A percentile compares a stretch with the other conserved stretches of the same genome.
Evolutionary conservation across 768 basidiomycete species (phyloP).

Genomic region (Crassisporium funariophilum): DNA sequence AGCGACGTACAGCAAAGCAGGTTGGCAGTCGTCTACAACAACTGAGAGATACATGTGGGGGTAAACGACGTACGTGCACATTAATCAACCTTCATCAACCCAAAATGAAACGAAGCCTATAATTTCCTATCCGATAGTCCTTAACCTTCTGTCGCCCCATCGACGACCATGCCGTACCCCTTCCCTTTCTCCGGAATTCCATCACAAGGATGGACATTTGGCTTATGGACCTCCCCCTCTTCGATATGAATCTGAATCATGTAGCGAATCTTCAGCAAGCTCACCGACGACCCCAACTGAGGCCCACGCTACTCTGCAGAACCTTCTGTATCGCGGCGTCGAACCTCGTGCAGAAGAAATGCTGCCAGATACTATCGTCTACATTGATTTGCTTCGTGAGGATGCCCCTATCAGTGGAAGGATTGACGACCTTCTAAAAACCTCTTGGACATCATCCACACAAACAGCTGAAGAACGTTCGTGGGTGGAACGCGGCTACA

Average conservation of each 20-base stretch:
- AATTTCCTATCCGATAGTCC: slow-evolving; percentile 33
- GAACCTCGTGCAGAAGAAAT: slow-evolving; percentile 27
- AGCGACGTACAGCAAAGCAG: slow-evolving; percentile 73
- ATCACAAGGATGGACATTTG: slow-evolving; percentile 23
- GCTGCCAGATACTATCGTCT: slow-evolving; percentile 39
- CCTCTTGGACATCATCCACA: slow-evolving; percentile 13
- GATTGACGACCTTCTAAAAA: slow-evolving; percentile 9
- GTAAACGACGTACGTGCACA: slow-evolving; percentile 61
- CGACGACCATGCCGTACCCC: slow-evolving; percentile 28
- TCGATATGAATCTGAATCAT: slow-evolving; percentile 36
- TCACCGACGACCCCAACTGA: slow-evolving; percentile 42
- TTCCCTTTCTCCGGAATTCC: slow-evolving; percentile 31
- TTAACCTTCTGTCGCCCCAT: slow-evolving; percentile 47
- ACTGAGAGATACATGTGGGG: slow-evolving; percentile 72
- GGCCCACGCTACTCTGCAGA: slow-evolving; percentile 33
- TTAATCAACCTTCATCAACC: not conserved
- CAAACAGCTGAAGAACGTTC: slow-evolving; percentile 23
- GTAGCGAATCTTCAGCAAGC: slow-evolving; percentile 42
- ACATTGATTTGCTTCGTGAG: slow-evolving; percentile 48
- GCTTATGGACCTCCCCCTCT: slow-evolving; percentile 26
- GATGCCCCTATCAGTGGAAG: slow-evolving; percentile 16
- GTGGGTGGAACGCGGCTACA: slow-evolving; percentile 29
- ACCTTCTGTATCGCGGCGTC: slow-evolving; percentile 33
- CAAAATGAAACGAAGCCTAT: slow-evolving; percentile 5
- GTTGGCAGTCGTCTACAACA: slow-evolving; percentile 82